Base-by-base conservation (phyloP, 371 early-diverging fungal genomes). In the Rhizopus sp. region DNA sequence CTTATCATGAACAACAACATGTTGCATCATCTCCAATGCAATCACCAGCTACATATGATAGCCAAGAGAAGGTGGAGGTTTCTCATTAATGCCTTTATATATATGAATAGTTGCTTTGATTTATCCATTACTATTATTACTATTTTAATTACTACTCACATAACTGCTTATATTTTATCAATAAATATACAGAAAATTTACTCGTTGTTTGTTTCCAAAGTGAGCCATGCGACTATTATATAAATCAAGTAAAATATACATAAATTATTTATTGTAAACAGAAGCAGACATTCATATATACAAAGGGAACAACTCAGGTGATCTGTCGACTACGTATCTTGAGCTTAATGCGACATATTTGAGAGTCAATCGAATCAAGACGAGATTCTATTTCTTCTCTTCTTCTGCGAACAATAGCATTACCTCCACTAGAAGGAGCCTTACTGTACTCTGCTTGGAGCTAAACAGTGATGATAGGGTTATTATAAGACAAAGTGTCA, bases 331-430 rank as follows among this genome's bases (percentile, higher is more conserved):
- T 61, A 35, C 71, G 68, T 51, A 68, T 59, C 31, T 64, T 60
- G n/a, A 71, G 40, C 35, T 71, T 71, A 41, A 80, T 69, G 46
- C 75, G 75, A 52, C 76, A 65, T 61, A 80, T 69, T 35, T 73
- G 67, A 7, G 71, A 63, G 55, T 74, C 81, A 7, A 76, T 64
- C 16, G 61, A 60, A 44, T 80, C 80, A 67, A 83, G 66, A 42
- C 72, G 72, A 12, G 73, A 75, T 66, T 83, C 84, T 35, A 83
- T 59, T 60, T 80, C 80, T 62, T 83, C 84, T 45, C 72, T 72
- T 56, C 80, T 70, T 63, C 81, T 65, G 30, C 84, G 74, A 7
- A 75, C 64, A 52, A 76, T 60, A 2, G 80, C 77, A 53, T 81
- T 80, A 2, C 82, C 82, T 30, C 84, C 84, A 40, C 76, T 70